Evolutionary conservation across 208 protist genomes (phyloP), one percentile per base, ranked within the genome.

Genomic region (Porcisia hertigi): DNA sequence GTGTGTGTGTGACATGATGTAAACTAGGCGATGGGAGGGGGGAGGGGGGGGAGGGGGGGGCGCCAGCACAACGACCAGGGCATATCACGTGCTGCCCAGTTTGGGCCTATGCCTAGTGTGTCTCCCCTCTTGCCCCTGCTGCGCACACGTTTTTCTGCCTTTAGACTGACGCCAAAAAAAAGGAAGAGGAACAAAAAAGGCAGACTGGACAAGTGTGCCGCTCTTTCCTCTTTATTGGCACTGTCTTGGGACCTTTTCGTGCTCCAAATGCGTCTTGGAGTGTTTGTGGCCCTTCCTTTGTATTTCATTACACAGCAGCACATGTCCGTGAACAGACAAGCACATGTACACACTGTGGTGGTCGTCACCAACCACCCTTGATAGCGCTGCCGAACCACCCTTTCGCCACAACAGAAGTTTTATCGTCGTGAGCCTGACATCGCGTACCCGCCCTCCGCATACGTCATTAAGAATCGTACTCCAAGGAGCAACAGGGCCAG

Each of bases 251-350:
- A 52, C 0, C 63, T 30, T 47, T 16, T 67, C 41, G 23, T 30
- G 6, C 41, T 5, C 63, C 41, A 4, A 52, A 25, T 52, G 63
- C 23, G 41, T 20, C 34, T 47, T 9, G 1, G 63, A 14, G 41
- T 30, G 18, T 49, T 3, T 43, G 23, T 18, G 23, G 23, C 63
- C 41, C 41, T 25, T 30, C 41, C 41, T 18, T 52, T n/a, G 16
- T 43, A 20, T 52, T 49, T 43, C 63, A 67, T 67, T 67, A 67
- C 63, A 67, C 63, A 52, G 47, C 23, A 67, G 5, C 63, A 52
- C 63, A 67, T 36, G 9, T 12, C 62, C 41, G 7, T 49, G 20
- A 30, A 52, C 62, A 65, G 16, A 39, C 60, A 45, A 18, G 25
- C 14, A 12, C 62, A 67, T 3, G 41, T 6, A 25, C 23, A 11